Evolutionary conservation across 306 rosid genomes (phyloP).

Genomic region (Glycyrrhiza uralensis): DNA sequence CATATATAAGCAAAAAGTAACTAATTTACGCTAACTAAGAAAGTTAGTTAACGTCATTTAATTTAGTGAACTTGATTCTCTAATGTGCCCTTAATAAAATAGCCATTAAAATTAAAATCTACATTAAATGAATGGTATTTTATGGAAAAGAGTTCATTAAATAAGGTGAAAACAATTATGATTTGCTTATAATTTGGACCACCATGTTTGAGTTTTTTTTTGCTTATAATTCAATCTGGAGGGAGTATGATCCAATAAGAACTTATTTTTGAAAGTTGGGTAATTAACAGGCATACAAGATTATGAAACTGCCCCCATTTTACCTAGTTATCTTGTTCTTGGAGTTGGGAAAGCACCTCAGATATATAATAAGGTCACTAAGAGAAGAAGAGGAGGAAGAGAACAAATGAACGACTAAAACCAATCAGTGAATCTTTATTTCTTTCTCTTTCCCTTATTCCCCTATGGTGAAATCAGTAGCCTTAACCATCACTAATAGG

Average conservation of each 20-base stretch:
- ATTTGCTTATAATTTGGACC: too few species aligned
- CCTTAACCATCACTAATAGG: background rate
- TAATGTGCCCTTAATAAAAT: too few species aligned
- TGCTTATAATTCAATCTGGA: too few species aligned
- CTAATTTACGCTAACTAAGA: too few species aligned
- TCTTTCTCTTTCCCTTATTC: background rate
- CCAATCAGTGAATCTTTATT: background rate
- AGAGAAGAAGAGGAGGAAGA: background rate
- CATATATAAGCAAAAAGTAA: too few species aligned
- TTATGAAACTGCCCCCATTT: background rate
- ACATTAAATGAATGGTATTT: too few species aligned
- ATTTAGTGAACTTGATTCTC: too few species aligned
- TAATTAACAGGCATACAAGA: background rate
- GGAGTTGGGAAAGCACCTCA: background rate
- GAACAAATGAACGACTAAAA: background rate
- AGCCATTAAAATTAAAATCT: too few species aligned
- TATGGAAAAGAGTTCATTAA: too few species aligned
- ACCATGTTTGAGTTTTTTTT: too few species aligned
- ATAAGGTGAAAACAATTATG: too few species aligned
- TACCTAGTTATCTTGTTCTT: background rate
- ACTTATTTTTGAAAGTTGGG: background rate
- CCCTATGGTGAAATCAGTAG: background rate
- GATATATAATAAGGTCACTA: background rate
- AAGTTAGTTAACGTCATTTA: too few species aligned
- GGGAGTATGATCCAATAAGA: background rate